phyloP scores from a whole-genome alignment of 176 grass and related monocot genomes.

The Eremochloa ophiuroides region DNA sequence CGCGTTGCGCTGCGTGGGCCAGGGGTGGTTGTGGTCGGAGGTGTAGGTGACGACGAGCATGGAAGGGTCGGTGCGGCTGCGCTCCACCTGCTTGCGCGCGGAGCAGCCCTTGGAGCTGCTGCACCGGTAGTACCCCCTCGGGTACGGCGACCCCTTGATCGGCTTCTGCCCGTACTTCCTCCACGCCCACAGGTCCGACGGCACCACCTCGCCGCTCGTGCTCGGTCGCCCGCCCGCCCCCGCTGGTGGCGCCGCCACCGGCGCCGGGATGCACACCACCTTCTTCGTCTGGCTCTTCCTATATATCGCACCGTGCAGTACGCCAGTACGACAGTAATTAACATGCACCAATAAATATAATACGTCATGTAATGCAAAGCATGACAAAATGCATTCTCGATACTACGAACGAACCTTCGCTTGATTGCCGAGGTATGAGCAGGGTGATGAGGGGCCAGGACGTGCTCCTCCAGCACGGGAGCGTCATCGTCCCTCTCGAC shows the following conservation, averaged over 20 bases:
- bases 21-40: slow-evolving; percentile 97
- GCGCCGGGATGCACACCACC: slow-evolving; percentile 90
- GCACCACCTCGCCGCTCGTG: slow-evolving; percentile 78
- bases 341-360: no score
- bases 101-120: slow-evolving; percentile 98
- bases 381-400: no score
- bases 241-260: slow-evolving; percentile 39
- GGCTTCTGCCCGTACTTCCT: slow-evolving; percentile 98
- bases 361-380: no score
- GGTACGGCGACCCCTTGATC: slow-evolving; percentile 94
- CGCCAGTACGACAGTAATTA: no score
- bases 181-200: slow-evolving; percentile 97
- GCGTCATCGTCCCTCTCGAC: not conserved
- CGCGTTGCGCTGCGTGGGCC: slow-evolving; percentile 88
- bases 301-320: not conserved
- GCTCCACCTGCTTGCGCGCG: slow-evolving; percentile 97
- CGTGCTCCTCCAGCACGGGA: slow-evolving; percentile 21
- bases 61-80: slow-evolving; percentile 91
- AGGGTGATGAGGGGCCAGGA: not conserved
- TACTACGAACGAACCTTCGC: slow-evolving; percentile 37
- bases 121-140: slow-evolving; percentile 94
- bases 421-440: slow-evolving; percentile 10
- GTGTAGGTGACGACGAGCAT: slow-evolving; percentile 99
- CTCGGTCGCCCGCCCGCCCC: slow-evolving; percentile 34
- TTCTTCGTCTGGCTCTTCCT: slow-evolving; percentile 87